Evolutionary conservation across 108 stramenopile genomes (phyloP).

Genomic region (Phaeodactylum tricornutum): DNA sequence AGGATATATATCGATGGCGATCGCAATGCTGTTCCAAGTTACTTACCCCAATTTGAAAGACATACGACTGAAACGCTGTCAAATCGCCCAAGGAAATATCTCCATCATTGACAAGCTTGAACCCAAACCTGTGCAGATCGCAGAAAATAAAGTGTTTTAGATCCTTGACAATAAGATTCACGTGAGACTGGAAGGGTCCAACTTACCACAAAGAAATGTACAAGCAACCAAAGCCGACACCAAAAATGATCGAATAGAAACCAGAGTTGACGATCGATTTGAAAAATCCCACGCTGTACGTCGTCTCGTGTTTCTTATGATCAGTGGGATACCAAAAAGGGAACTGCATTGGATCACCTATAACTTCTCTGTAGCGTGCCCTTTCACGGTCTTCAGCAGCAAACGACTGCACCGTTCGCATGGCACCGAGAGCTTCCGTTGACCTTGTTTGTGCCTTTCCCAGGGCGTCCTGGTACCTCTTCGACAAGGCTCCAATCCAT

Average conservation of each 20-base stretch:
- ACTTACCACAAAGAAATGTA: constrained; percentile 2
- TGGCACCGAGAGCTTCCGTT: constrained; percentile 56
- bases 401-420: constrained; percentile 77
- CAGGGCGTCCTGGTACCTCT: constrained; percentile 56
- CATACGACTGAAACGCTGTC: constrained; percentile 67
- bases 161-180: too few species aligned
- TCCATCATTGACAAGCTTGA: constrained; percentile 48
- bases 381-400: constrained; percentile 53
- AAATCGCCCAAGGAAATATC: constrained; percentile 50
- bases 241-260: constrained; percentile 44
- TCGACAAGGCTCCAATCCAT: constrained; percentile 37
- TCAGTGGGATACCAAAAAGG: constrained; percentile 31
- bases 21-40: too few species aligned
- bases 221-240: constrained; percentile 25
- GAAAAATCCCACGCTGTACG: constrained; percentile 48
- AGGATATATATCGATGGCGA: too few species aligned
- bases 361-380: constrained; percentile 29
- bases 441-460: constrained; percentile 53
- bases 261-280: constrained; percentile 34
- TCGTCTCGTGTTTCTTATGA: constrained; percentile 14
- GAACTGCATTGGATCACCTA: constrained; percentile 41
- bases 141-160: too few species aligned
- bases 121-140: too few species aligned
- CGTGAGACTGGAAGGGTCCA: constrained; percentile 37
- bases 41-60: constrained; percentile 44